phyloP scores from a whole-genome alignment of 2,329 filamentous ascomycete species.

The Xylariaceae sp. region DNA sequence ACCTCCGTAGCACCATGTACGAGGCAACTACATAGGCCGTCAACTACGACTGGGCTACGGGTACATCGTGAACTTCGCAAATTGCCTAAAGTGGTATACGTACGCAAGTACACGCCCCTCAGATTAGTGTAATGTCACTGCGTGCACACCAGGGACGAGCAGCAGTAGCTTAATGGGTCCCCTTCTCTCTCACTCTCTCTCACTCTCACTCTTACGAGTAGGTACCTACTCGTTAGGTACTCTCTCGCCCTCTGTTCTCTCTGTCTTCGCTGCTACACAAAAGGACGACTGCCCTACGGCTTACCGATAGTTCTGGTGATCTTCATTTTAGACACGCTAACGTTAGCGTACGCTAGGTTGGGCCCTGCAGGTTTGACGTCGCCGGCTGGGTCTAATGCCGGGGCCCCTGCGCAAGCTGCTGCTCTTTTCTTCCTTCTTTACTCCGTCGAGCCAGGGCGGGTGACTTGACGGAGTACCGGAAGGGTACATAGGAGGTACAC shows the following conservation, averaged over 20 bases:
- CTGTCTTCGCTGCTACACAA: not conserved
- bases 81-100: not conserved
- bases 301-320: conserved; percentile 30
- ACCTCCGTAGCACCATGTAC: not conserved
- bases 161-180: too few species aligned
- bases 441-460: too few species aligned
- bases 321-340: conserved; percentile 25
- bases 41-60: not conserved
- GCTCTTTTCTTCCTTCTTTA: not conserved
- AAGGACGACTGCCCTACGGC: conserved; percentile 19
- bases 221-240: too few species aligned
- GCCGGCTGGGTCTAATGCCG: conserved; percentile 10
- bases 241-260: too few species aligned
- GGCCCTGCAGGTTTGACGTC: conserved; percentile 21
- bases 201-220: too few species aligned
- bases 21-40: too few species aligned
- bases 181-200: too few species aligned
- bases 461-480: not conserved
- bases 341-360: not conserved
- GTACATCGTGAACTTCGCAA: not conserved
- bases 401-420: conserved; percentile 3
- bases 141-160: too few species aligned
- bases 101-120: not conserved
- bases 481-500: not conserved
- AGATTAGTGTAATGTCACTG: too few species aligned